Conservation (phyloP, 1,284 basidiomycete species). For the Exobasidium cylindrosporum region DNA sequence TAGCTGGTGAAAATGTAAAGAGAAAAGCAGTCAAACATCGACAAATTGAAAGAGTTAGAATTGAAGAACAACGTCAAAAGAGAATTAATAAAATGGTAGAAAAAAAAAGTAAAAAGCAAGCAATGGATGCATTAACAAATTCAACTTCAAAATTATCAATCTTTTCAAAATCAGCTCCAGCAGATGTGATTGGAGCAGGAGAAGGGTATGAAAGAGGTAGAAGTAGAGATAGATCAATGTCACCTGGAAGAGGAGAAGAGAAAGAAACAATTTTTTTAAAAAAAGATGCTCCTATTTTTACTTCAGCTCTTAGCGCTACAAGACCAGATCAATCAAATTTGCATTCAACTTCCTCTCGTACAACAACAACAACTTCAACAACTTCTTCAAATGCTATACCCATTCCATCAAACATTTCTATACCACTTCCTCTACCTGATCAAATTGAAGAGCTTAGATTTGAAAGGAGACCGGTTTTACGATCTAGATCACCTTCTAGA, state of each 20-base stretch:
- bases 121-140: neutral
- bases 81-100: slow-evolving; percentile 1
- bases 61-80: slow-evolving; percentile 4
- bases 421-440: neutral
- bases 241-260: neutral
- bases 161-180: slow-evolving; percentile 11
- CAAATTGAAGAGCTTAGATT: slow-evolving; percentile 30
- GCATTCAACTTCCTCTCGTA: neutral
- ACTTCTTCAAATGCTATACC: too few relatives aligned
- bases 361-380: neutral
- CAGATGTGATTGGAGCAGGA: neutral
- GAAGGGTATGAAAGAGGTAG: slow-evolving; percentile 18
- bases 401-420: neutral
- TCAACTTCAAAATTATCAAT: neutral
- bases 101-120: neutral
- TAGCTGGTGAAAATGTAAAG: slow-evolving; percentile 76
- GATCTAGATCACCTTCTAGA: slow-evolving; percentile 34
- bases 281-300: neutral
- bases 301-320: slow-evolving; percentile 1
- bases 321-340: neutral
- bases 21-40: slow-evolving; percentile 44
- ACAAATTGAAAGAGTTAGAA: neutral
- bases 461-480: slow-evolving; percentile 36
- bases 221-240: slow-evolving; percentile 20
- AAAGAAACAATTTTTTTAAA: neutral